Conservation (phyloP, 1,139 yeast species). For the Hyphopichia buzzinii region DNA sequence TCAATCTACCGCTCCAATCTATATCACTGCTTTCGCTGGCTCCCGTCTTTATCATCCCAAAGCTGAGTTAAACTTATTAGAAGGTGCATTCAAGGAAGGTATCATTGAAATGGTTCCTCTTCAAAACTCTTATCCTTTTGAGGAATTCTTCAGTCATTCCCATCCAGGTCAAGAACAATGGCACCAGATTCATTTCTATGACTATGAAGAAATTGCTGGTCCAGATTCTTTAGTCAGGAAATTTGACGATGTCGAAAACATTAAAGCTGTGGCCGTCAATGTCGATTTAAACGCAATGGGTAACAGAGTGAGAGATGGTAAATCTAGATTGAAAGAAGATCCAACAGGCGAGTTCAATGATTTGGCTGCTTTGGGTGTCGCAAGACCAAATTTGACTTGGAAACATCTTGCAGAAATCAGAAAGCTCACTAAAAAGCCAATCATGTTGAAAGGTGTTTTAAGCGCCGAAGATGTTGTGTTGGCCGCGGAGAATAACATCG, state of each 20-base stretch:
- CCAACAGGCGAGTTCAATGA: constrained; percentile 5
- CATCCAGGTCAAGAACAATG: constrained; percentile 23
- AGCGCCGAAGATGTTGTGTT: constrained; percentile 41
- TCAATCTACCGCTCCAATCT: constrained; percentile 46
- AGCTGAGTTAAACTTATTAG: constrained; percentile 49
- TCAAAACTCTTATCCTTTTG: constrained; percentile 48
- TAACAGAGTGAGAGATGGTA: constrained; percentile 12
- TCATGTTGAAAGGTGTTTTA: constrained; percentile 47
- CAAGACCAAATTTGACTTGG: constrained; percentile 8
- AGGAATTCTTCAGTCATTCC: constrained; percentile 50
- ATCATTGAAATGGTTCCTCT: constrained; percentile 55
- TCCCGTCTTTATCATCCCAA: constrained; percentile 52
- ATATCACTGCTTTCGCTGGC: constrained; percentile 53
- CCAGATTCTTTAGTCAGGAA: constrained; percentile 8
- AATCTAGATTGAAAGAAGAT: constrained; percentile 2
- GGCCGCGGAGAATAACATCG: constrained; percentile 38
- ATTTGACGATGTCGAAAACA: constrained; percentile 7
- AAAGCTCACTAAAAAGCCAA: constrained; percentile 14
- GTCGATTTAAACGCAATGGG: constrained; percentile 17
- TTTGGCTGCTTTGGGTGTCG: background rate
- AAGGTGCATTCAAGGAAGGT: constrained; percentile 41
- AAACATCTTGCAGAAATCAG: constrained; percentile 5
- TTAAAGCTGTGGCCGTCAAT: constrained; percentile 13
- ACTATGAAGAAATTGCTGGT: constrained; percentile 1
- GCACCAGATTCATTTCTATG: constrained; percentile 38